Evolutionary conservation across 116 monocot species (phyloP).

Genomic region (Iris pallida): DNA sequence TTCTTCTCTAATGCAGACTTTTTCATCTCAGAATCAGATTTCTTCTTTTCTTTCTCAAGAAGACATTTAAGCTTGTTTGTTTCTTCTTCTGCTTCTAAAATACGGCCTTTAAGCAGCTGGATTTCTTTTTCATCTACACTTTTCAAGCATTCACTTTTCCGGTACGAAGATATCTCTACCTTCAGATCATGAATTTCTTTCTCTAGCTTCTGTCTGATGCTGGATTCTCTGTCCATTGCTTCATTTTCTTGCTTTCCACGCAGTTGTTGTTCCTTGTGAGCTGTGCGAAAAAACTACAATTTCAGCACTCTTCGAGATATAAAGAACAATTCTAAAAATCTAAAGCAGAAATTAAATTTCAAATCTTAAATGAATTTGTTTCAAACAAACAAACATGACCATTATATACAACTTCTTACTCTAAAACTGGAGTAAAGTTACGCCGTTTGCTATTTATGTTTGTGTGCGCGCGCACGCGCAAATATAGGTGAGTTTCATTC

Average conservation of each 20-base stretch:
- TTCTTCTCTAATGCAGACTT: constrained; percentile 30
- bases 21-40: constrained; percentile 46
- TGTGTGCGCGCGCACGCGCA: too few species aligned
- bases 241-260: constrained; percentile 34
- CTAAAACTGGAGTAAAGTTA: too few species aligned
- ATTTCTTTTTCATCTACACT: constrained; percentile 14
- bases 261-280: constrained; percentile 27
- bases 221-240: constrained; percentile 33
- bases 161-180: constrained; percentile 37
- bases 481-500: too few species aligned
- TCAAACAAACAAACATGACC: too few species aligned
- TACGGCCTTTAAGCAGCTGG: constrained; percentile 18
- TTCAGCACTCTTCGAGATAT: background rate
- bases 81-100: constrained; percentile 44
- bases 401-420: too few species aligned
- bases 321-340: too few species aligned
- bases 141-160: constrained; percentile 22
- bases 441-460: too few species aligned
- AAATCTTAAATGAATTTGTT: too few species aligned
- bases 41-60: constrained; percentile 60
- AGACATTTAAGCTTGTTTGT: constrained; percentile 46
- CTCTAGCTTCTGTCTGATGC: constrained; percentile 42
- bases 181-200: constrained; percentile 60
- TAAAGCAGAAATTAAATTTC: too few species aligned
- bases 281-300: constrained; percentile 24